These are phyloP conservation scores for Leccinum pellstonianum DNA, from an alignment of 768 basidiomycete species.

Conservation along the genomic window DNA sequence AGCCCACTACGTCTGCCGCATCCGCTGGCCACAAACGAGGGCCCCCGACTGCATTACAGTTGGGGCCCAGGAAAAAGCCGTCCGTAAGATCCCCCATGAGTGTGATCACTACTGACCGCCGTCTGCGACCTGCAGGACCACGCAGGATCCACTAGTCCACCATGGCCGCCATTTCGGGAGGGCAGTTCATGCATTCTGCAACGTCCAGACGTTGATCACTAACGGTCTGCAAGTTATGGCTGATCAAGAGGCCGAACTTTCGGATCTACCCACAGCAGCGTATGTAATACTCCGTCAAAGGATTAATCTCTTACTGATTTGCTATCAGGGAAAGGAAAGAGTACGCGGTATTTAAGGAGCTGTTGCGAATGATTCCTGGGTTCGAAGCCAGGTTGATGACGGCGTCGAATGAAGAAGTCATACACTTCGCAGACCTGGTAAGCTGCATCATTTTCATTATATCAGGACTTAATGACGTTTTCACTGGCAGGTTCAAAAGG, in stretches of 20 bases:
- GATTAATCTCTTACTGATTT: neutral
- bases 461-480: neutral
- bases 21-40: neutral
- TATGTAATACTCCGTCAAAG: neutral
- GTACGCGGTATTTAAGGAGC: neutral
- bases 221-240: neutral
- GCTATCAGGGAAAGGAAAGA: neutral
- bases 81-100: neutral
- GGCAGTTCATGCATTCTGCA: neutral
- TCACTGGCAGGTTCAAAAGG: neutral
- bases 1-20: neutral
- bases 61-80: neutral
- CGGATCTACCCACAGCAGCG: neutral
- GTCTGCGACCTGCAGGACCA: neutral
- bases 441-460: neutral
- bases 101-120: neutral
- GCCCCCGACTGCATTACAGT: neutral
- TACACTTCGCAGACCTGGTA: neutral
- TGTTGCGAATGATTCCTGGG: neutral
- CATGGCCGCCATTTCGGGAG: neutral
- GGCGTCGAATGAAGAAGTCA: neutral
- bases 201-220: neutral
- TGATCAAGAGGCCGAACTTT: neutral
- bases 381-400: neutral
- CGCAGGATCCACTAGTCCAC: neutral